Conservation (phyloP, 805 yeast genomes). For the Candida awuae region DNA sequence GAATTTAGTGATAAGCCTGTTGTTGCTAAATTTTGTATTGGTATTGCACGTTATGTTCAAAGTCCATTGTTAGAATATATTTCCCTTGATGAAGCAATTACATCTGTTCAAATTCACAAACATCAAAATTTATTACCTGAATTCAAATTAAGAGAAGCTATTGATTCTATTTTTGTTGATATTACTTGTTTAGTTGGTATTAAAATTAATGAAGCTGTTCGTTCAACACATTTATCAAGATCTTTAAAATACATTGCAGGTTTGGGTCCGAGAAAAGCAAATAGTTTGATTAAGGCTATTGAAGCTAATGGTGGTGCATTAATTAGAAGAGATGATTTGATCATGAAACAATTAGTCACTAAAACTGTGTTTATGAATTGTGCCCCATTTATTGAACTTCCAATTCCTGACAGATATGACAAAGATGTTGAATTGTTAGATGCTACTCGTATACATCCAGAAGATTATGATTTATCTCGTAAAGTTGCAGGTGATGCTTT, state of each 20-base stretch:
- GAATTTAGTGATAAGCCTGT: conserved; percentile 84
- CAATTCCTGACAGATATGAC: conserved; percentile 45
- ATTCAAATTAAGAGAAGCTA: conserved; percentile 55
- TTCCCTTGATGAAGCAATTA: conserved; percentile 65
- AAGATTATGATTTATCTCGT: conserved; percentile 90
- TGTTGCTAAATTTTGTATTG: conserved; percentile 76
- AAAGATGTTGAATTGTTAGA: conserved; percentile 77
- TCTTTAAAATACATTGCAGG: conserved; percentile 79
- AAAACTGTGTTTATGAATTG: conserved; percentile 84
- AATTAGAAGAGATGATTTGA: conserved; percentile 67
- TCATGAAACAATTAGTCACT: conserved; percentile 70
- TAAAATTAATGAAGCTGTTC: conserved; percentile 82
- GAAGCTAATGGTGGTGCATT: conserved; percentile 60
- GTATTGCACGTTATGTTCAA: conserved; percentile 85
- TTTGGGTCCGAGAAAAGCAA: conserved; percentile 90
- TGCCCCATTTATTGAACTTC: conserved; percentile 81
- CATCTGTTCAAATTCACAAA: conserved; percentile 55
- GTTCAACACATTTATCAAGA: conserved; percentile 64
- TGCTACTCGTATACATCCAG: conserved; percentile 95
- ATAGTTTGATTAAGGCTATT: conserved; percentile 75
- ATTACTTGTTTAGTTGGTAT: conserved; percentile 87
- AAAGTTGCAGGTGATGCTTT: conserved; percentile 98
- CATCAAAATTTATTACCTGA: conserved; percentile 64
- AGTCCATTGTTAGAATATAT: conserved; percentile 90
- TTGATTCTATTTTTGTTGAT: conserved; percentile 82